phyloP scores from a whole-genome alignment of 1,139 yeast genomes.

The Geotrichum macrosporum region DNA sequence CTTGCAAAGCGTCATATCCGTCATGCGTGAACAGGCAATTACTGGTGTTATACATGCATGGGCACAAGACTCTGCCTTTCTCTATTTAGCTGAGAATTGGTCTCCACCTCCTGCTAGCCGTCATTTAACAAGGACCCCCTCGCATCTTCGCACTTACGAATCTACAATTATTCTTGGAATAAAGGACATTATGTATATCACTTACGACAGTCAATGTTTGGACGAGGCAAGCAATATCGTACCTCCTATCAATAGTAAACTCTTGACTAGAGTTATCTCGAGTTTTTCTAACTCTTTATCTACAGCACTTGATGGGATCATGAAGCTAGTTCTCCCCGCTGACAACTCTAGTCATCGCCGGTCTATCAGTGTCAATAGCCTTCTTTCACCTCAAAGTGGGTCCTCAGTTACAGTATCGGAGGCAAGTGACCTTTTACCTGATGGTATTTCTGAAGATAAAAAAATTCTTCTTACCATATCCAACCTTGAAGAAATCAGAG shows the following conservation, averaged over 20 bases:
- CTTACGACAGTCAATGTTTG: conserved; percentile 23
- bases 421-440: conserved; percentile 30
- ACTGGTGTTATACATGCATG: conserved; percentile 49
- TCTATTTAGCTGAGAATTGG: conserved; percentile 47
- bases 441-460: conserved; percentile 38
- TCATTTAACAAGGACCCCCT: conserved; percentile 31
- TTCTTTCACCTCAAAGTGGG: conserved; percentile 10
- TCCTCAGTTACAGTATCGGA: conserved; percentile 21
- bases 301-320: conserved; percentile 32
- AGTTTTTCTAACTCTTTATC: conserved; percentile 40
- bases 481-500: conserved; percentile 49
- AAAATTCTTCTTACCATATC: conserved; percentile 45
- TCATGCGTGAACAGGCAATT: conserved; percentile 43
- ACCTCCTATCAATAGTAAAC: conserved; percentile 47
- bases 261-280: conserved; percentile 43
- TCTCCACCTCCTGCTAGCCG: conserved; percentile 23
- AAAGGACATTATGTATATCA: conserved; percentile 29
- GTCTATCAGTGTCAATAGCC: conserved; percentile 18
- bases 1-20: conserved; percentile 39
- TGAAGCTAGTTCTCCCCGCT: conserved; percentile 19
- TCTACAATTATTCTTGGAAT: conserved; percentile 34
- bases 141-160: conserved; percentile 34
- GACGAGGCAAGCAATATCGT: conserved; percentile 34
- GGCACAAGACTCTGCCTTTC: conserved; percentile 46
- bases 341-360: conserved; percentile 15